phyloP scores from a whole-genome alignment of 306 rosid species.

The Malus domestica region ASM211411v1 NC_041805.1:28435501-28436000 shows the following conservation, averaged over 20 bases:
- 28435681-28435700: background rate
- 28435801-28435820: conserved; percentile 84
- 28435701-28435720: background rate
- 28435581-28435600: background rate
- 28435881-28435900: conserved; percentile 98
- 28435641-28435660: background rate
- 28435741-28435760: background rate
- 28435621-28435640: background rate
- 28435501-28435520: background rate
- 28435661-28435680: background rate
- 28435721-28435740: background rate
- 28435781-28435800: conserved; percentile 88
- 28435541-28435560: no score
- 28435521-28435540: background rate
- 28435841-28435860: conserved; percentile 99
- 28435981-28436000: background rate
- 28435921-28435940: conserved; percentile 96
- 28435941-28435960: conserved; percentile 57
- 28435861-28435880: conserved; percentile 98
- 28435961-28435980: background rate
- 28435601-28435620: background rate
- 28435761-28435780: background rate
- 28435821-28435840: conserved; percentile 96
- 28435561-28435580: background rate
- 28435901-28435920: conserved; percentile 99